These are phyloP conservation scores for Candida sojae DNA, from an alignment of 1,139 yeast genomes.

Conservation along the genomic window DNA sequence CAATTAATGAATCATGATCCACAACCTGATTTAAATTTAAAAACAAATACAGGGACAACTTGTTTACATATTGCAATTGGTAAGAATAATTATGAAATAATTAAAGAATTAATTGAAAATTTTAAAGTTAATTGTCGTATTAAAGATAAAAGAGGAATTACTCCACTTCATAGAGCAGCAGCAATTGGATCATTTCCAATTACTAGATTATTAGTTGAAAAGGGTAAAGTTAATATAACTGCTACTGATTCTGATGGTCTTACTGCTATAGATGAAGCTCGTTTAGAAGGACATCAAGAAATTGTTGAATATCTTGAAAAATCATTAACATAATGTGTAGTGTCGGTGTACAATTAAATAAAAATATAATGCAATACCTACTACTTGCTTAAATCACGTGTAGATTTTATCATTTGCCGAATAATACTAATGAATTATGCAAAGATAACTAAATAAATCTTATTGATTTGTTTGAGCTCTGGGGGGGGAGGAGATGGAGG, in stretches of 20 bases:
- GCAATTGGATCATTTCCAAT: constrained; percentile 68
- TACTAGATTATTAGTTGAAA: constrained; percentile 50
- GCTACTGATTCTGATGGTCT: constrained; percentile 72
- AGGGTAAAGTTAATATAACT: constrained; percentile 64
- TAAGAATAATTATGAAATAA: constrained; percentile 60
- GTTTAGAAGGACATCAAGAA: constrained; percentile 90
- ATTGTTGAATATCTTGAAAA: constrained; percentile 42
- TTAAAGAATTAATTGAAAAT: constrained; percentile 47
- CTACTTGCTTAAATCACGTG: too few species aligned
- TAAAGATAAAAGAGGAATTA: constrained; percentile 66
- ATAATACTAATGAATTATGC: too few species aligned
- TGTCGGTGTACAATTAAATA: too few species aligned
- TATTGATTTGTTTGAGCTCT: too few species aligned
- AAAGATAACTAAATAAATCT: too few species aligned
- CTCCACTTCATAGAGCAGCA: constrained; percentile 83
- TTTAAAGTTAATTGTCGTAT: constrained; percentile 61
- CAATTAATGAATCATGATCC: constrained; percentile 30
- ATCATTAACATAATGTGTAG: too few species aligned
- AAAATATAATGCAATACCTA: too few species aligned
- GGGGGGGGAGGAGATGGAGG: too few species aligned
- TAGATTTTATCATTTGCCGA: too few species aligned
- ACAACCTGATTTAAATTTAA: constrained; percentile 40
- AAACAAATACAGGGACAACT: constrained; percentile 72
- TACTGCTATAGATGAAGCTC: constrained; percentile 88
- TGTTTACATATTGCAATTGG: constrained; percentile 76